These are phyloP conservation scores for Saccharomycopsis phalli DNA, from an alignment of 1,139 yeast species.

Conservation along the genomic window DNA sequence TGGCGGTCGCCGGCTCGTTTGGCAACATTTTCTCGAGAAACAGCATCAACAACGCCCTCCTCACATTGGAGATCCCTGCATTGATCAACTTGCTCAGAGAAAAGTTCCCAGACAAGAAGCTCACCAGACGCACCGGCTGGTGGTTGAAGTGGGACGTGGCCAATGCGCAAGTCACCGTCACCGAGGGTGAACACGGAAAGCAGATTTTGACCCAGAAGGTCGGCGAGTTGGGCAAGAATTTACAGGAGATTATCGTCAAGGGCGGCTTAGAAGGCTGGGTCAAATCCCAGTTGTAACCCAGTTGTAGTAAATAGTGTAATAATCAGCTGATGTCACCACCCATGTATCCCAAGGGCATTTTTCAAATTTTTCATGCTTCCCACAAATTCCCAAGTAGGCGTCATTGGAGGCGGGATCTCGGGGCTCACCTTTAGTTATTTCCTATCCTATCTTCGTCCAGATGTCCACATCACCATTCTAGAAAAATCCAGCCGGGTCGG, in stretches of 20 bases:
- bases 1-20: conserved; percentile 94
- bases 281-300: conserved; percentile 48
- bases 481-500: conserved; percentile 54
- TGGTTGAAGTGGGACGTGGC: conserved; percentile 91
- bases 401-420: conserved; percentile 82
- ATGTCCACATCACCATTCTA: conserved; percentile 50
- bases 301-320: neutral
- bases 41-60: conserved; percentile 88
- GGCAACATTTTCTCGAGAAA: conserved; percentile 95
- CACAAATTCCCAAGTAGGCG: conserved; percentile 36
- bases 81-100: conserved; percentile 70
- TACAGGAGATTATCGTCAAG: conserved; percentile 92
- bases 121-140: conserved; percentile 94
- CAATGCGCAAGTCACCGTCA: conserved; percentile 52
- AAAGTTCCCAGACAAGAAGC: conserved; percentile 51
- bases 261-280: conserved; percentile 99
- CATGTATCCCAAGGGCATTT: neutral
- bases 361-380: neutral
- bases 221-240: conserved; percentile 89
- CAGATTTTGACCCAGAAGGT: conserved; percentile 75
- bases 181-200: conserved; percentile 51
- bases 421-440: conserved; percentile 78
- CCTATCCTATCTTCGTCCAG: conserved; percentile 61
- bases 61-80: conserved; percentile 89
- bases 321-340: neutral